These are phyloP conservation scores for Takashimella tepidaria DNA, from an alignment of 1,284 basidiomycete species.

Conservation along the genomic window DNA sequence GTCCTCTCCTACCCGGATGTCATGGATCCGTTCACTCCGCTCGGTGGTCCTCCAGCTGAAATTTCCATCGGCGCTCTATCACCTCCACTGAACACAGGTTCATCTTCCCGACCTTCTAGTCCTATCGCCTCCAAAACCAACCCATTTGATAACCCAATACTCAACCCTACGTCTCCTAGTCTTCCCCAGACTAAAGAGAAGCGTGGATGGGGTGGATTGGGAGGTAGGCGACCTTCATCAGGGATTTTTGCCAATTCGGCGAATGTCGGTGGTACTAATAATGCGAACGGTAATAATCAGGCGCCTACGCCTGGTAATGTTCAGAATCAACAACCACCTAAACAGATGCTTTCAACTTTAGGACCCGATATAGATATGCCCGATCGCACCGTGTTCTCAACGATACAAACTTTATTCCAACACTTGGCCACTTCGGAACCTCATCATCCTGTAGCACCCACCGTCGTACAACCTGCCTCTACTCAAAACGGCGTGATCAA, in stretches of 20 bases:
- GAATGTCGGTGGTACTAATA: too few species aligned
- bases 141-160: constrained; percentile 24
- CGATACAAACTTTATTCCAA: constrained; percentile 81
- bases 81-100: constrained; percentile 3
- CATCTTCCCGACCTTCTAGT: constrained; percentile 8
- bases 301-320: constrained; percentile 22
- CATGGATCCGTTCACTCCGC: constrained; percentile 35
- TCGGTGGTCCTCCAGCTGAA: constrained; percentile 28
- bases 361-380: constrained; percentile 54
- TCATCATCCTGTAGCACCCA: constrained; percentile 41
- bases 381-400: constrained; percentile 76
- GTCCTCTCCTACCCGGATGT: constrained; percentile 56
- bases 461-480: constrained; percentile 11
- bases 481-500: not conserved
- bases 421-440: constrained; percentile 55
- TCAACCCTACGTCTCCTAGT: constrained; percentile 8
- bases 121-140: constrained; percentile 22
- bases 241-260: constrained; percentile 9
- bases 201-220: constrained; percentile 16
- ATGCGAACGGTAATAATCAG: too few species aligned
- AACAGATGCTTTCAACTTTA: not conserved
- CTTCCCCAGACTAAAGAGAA: constrained; percentile 22
- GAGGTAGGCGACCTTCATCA: constrained; percentile 11
- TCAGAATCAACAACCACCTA: constrained; percentile 11
- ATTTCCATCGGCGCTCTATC: constrained; percentile 10